phyloP scores from a whole-genome alignment of 73 alveolate genomes.

The Uronychia binucleata region DNA sequence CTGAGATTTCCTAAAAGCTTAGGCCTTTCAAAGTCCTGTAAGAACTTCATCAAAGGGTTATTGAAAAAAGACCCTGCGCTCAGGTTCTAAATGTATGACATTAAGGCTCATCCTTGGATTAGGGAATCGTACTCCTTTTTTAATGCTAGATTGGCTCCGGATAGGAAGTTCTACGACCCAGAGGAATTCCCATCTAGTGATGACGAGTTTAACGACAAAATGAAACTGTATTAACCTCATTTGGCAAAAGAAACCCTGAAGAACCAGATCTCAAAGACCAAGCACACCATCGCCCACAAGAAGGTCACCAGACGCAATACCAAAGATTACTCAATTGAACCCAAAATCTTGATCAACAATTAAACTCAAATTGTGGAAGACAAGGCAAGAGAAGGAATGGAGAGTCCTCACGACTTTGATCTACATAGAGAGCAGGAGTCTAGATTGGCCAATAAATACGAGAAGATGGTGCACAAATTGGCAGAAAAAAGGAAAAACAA shows the following conservation, averaged over 20 bases:
- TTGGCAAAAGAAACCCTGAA: background rate
- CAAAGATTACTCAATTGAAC: background rate
- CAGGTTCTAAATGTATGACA: background rate
- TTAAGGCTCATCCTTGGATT: background rate
- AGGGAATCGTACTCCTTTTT: background rate
- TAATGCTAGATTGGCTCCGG: background rate
- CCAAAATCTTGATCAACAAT: background rate
- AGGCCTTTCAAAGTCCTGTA: background rate
- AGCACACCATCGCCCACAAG: background rate
- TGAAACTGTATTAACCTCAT: background rate
- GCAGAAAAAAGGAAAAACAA: background rate
- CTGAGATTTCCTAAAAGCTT: background rate
- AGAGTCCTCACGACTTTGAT: background rate
- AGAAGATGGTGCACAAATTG: background rate
- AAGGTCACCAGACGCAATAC: background rate
- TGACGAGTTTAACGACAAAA: background rate
- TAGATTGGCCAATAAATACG: background rate
- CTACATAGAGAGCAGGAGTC: background rate
- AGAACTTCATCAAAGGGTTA: background rate
- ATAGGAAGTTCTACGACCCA: background rate
- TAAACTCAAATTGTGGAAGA: background rate
- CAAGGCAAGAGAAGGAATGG: background rate
- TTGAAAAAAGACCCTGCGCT: background rate
- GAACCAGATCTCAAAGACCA: background rate
- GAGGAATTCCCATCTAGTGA: background rate